Conservation (phyloP, 441 rosid species). For the Gossypium gossypioides region DNA sequence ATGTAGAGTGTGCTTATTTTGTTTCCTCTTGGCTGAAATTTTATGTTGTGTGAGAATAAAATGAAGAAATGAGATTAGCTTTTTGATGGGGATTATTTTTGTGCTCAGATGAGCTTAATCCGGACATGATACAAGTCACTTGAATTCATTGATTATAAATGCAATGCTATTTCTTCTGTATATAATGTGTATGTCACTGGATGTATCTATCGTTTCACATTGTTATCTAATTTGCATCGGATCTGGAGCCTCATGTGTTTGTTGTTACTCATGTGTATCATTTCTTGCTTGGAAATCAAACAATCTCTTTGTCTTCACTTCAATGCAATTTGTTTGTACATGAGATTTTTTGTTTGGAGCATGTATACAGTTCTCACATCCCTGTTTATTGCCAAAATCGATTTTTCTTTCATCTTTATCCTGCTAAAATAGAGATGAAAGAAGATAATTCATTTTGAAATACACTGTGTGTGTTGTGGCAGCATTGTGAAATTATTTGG, state of each 20-base stretch:
- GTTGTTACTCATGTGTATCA: background rate
- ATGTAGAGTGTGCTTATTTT: background rate
- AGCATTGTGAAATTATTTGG: background rate
- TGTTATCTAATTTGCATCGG: background rate
- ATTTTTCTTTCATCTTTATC: background rate
- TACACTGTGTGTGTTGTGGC: background rate
- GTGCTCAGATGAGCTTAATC: background rate
- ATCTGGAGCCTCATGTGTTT: background rate
- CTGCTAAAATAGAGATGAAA: background rate
- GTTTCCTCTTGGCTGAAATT: background rate
- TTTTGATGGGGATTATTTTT: background rate
- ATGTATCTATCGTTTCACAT: background rate
- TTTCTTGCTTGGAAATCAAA: background rate
- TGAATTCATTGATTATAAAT: background rate
- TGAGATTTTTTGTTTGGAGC: background rate
- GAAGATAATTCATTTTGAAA: background rate
- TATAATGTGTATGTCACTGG: background rate
- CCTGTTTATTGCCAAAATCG: background rate
- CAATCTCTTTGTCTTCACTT: background rate
- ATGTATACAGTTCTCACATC: background rate
- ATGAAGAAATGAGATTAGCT: background rate
- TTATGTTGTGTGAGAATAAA: background rate
- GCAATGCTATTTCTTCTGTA: background rate
- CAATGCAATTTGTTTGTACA: background rate
- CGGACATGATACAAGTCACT: background rate